Evolutionary conservation across 208 protist genomes (phyloP), one percentile per base, ranked within the genome.

Genomic region (Leishmania lainsoni): DNA sequence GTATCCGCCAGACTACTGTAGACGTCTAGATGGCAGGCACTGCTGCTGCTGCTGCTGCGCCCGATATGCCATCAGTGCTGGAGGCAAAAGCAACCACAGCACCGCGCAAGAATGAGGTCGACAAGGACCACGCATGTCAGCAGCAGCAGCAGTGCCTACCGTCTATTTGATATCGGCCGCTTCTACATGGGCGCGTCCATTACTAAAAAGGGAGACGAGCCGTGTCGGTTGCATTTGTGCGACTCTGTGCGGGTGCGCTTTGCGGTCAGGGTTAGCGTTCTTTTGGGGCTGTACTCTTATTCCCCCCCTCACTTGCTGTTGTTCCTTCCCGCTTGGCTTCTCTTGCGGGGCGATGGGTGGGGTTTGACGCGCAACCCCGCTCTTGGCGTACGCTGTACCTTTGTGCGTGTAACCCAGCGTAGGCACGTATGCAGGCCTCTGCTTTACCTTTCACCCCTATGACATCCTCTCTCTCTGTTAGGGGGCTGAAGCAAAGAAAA

Each of bases 1-100:
- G 92, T n/a, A 87, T 97, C 81, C 88, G 91, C 39, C 82, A 87
- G 75, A 96, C 92, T 8, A 78, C 82, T 16, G 74, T 81, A 0
- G 83, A 83, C 45, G 76, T 87, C 20, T 87, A 69, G 79, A 22
- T 17, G 20, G n/a, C 5, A 26, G 22, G 22, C 20, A 72, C 14
- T 3, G 20, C 2, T 51, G 26, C 42, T 42, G 17, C 22, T 32
- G 68, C 22, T 72, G 16, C 17, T 49, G 17, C 52, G 5, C 58
- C 22, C 17, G 58, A 5, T 29, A 39, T 39, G 35, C 35, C 35
- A 39, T 39, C 35, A 39, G 35, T 39, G 35, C 35, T 39, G 35
- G 35, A 39, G 35, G 35, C 35, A 39, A 39, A 39, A 39, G 35
- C 35, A 39, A 39, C 35, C 35, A 39, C 35, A 39, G 35, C 35